Conservation (phyloP, 1,284 basidiomycete species). For the Austroboletus olivaceoglutinosus region DNA sequence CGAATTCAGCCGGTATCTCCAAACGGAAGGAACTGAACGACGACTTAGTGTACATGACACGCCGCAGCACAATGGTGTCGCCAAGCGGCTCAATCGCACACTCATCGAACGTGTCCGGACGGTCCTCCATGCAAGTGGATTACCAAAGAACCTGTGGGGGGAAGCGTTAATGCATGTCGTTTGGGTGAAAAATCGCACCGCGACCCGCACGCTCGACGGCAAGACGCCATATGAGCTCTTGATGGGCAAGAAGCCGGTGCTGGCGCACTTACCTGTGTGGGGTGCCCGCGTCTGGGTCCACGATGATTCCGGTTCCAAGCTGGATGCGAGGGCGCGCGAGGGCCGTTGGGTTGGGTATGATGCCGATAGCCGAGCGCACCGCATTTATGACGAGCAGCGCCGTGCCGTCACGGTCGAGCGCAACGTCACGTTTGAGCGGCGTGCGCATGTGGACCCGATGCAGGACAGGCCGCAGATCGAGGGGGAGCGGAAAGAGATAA, state of each 20-base stretch:
- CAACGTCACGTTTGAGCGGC: background rate
- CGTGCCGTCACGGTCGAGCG: background rate
- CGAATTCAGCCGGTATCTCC: background rate
- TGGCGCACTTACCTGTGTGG: background rate
- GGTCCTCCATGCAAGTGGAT: background rate
- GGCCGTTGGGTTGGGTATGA: background rate
- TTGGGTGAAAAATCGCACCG: constrained; percentile 4
- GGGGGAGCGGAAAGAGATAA: background rate
- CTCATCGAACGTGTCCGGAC: background rate
- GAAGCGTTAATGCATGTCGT: background rate
- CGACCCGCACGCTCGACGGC: background rate
- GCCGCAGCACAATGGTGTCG: constrained; percentile 1
- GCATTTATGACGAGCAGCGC: background rate
- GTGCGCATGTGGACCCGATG: background rate
- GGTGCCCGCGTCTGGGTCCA: background rate
- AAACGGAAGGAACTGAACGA: background rate
- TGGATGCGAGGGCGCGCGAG: background rate
- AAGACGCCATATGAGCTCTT: constrained; percentile 1
- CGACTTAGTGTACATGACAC: background rate
- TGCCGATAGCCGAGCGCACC: background rate
- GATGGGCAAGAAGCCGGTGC: background rate
- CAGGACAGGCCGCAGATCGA: background rate
- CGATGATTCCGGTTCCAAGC: background rate
- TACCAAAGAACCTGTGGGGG: background rate
- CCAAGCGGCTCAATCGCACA: background rate